phyloP scores from a whole-genome alignment of 2,329 filamentous ascomycete species.

The Rugonectria rugulosa region DNA sequence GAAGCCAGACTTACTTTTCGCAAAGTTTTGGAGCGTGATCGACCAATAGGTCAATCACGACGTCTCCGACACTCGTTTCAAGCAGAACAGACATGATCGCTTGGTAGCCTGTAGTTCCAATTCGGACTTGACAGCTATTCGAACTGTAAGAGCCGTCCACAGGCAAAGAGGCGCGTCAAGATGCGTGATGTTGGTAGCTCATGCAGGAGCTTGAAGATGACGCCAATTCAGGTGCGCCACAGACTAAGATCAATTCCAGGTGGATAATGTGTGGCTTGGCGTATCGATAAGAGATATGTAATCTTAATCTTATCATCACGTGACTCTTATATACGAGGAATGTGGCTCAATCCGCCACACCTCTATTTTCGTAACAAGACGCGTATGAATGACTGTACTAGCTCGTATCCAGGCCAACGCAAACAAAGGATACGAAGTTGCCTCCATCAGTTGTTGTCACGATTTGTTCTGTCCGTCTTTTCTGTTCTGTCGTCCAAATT shows the following conservation, averaged over 20 bases:
- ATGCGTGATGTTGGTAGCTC: neutral
- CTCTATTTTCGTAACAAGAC: neutral
- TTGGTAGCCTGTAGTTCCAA: too few species aligned
- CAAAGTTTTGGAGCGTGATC: constrained; percentile 91
- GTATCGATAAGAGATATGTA: neutral
- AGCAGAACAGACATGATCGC: constrained; percentile 85
- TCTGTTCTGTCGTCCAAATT: too few species aligned
- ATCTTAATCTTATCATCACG: neutral
- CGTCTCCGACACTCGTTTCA: constrained; percentile 91
- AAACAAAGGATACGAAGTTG: neutral
- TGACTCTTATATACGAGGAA: neutral
- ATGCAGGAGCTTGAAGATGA: constrained; percentile 9
- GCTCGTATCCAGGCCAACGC: too few species aligned
- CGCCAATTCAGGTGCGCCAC: constrained; percentile 15
- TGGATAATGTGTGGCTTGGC: neutral
- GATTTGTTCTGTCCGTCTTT: too few species aligned
- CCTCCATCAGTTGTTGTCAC: neutral
- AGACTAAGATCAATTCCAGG: neutral
- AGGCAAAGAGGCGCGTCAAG: constrained; percentile 10
- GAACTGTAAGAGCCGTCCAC: neutral
- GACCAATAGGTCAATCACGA: constrained; percentile 91
- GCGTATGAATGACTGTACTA: neutral
- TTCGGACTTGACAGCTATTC: neutral
- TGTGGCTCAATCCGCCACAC: neutral
- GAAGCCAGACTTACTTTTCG: constrained; percentile 82